A percentile compares a stretch with the other conserved stretches of the same genome.
Conservation (phyloP, 768 basidiomycete genomes). For the Multifurca ochricompacta region DNA sequence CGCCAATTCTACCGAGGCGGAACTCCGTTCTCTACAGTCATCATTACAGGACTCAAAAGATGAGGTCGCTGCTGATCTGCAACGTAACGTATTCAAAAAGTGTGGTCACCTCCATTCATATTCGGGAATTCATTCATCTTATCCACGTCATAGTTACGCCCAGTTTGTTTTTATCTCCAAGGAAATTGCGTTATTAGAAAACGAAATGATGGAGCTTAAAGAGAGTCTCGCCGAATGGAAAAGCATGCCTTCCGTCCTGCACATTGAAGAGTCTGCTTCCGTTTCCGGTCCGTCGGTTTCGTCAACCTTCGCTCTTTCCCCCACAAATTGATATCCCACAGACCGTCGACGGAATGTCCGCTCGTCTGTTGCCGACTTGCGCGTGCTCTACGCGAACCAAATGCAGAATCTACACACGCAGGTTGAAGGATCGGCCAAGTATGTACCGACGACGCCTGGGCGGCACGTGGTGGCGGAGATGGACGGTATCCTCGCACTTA, state of each 20-base stretch:
- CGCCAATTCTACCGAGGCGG: conserved; percentile 83
- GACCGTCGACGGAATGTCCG: conserved; percentile 59
- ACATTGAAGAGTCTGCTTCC: conserved; percentile 76
- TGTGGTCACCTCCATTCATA: conserved; percentile 36
- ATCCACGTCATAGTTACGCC: conserved; percentile 61
- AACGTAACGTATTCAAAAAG: conserved; percentile 95
- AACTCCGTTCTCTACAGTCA: conserved; percentile 67
- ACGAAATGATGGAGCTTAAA: conserved; percentile 97
- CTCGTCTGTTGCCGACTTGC: conserved; percentile 93
- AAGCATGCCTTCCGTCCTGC: conserved; percentile 86
- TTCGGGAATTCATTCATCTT: not conserved
- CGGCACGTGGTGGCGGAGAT: conserved; percentile 87
- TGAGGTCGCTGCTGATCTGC: conserved; percentile 71
- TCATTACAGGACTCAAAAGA: conserved; percentile 64
- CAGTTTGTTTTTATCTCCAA: conserved; percentile 97
- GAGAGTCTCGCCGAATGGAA: conserved; percentile 93
- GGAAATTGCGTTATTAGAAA: conserved; percentile 92
- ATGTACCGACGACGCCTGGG: conserved; percentile 84
- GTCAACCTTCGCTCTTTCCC: conserved; percentile 15
- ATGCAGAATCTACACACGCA: conserved; percentile 84
- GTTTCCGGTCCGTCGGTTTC: conserved; percentile 40
- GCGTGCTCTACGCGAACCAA: conserved; percentile 89
- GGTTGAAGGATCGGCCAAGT: conserved; percentile 93
- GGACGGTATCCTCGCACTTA: conserved; percentile 74
- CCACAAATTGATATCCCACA: conserved; percentile 11